Evolutionary conservation across 805 yeast genomes (phyloP).

Genomic region (Lipomyces orientalis): DNA sequence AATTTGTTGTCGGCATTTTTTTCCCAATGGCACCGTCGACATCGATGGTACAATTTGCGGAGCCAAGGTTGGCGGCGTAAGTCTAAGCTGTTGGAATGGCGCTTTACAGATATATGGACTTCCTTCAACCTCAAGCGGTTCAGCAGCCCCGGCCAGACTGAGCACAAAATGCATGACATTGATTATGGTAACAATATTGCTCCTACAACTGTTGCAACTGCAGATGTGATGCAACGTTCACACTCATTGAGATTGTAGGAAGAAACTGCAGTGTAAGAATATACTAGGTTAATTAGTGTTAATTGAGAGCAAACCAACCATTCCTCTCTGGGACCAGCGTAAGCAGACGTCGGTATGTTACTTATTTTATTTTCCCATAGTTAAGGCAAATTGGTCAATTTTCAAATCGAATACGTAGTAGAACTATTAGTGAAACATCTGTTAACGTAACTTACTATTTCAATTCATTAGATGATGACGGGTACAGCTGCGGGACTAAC

Average conservation of each 20-base stretch:
- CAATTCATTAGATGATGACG: too few relatives aligned
- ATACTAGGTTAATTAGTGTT: too few relatives aligned
- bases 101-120: neutral
- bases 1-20: conserved; percentile 5
- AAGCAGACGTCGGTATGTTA: too few relatives aligned
- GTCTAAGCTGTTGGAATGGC: neutral
- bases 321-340: too few relatives aligned
- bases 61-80: neutral
- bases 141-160: neutral
- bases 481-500: too few relatives aligned
- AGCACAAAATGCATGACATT: neutral
- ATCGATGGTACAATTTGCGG: neutral
- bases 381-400: too few relatives aligned
- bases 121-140: neutral
- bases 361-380: too few relatives aligned
- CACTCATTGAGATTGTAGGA: neutral
- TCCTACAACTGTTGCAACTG: neutral
- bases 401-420: too few relatives aligned
- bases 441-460: too few relatives aligned
- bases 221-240: conserved; percentile 3
- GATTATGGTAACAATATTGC: conserved; percentile 1
- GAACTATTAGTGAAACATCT: too few relatives aligned
- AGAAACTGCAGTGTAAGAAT: too few relatives aligned
- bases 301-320: too few relatives aligned
- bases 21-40: neutral